Evolutionary conservation across 371 early-diverging fungal genomes (phyloP).

Genomic region (Chytridium lagenaria): DNA sequence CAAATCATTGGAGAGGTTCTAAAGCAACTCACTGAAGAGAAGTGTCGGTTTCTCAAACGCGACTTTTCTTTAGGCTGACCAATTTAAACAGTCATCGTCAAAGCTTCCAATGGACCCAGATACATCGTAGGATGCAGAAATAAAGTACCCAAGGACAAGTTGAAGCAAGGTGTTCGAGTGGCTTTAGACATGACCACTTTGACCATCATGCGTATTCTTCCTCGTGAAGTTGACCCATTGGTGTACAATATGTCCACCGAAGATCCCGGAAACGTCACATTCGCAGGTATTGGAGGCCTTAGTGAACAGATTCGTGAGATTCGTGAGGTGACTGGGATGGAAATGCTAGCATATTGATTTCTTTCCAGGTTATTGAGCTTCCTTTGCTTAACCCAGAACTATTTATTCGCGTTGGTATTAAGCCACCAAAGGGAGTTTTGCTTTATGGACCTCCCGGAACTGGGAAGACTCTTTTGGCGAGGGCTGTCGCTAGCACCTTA

Average conservation of each 20-base stretch:
- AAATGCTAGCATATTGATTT: neutral
- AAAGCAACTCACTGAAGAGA: conserved; percentile 97
- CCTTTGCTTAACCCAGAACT: conserved; percentile 99
- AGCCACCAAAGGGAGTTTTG: conserved; percentile 98
- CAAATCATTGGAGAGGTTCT: conserved; percentile 99
- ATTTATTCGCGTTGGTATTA: conserved; percentile 97
- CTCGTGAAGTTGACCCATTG: conserved; percentile 99
- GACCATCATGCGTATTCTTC: conserved; percentile 98
- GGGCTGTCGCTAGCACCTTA: conserved; percentile 97
- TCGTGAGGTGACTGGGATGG: conserved; percentile 75
- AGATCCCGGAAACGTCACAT: conserved; percentile 94
- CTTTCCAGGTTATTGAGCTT: conserved; percentile 89
- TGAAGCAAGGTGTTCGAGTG: conserved; percentile 96
- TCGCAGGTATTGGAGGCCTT: conserved; percentile 98
- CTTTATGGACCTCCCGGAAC: conserved; percentile 99
- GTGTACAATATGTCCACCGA: conserved; percentile 99
- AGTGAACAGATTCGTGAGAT: conserved; percentile 98
- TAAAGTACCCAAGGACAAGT: conserved; percentile 89
- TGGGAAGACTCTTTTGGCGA: no score
- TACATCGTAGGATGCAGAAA: conserved; percentile 99
- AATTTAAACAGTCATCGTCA: conserved; percentile 87
- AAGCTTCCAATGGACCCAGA: conserved; percentile 97
- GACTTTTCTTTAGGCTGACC: neutral
- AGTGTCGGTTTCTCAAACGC: conserved; percentile 70
- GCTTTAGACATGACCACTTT: conserved; percentile 99